A percentile compares a stretch with the other conserved stretches of the same genome.
Conservation (phyloP, 2,329 filamentous ascomycete species). For the Xylaria sp. region DNA sequence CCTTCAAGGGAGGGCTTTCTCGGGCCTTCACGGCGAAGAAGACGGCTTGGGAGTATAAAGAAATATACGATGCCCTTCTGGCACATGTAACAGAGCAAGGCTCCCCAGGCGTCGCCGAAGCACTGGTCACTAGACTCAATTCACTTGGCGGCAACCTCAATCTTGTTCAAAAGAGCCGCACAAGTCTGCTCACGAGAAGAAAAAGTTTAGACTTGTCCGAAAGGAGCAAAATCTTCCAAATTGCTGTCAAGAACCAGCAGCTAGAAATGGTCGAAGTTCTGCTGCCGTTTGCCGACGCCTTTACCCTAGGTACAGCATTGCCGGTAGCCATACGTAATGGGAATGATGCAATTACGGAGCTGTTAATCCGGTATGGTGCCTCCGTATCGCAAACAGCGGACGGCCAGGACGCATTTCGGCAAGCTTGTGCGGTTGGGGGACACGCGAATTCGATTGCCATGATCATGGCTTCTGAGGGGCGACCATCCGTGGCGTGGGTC, state of each 20-base stretch:
- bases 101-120: conserved; percentile 61
- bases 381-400: conserved; percentile 53
- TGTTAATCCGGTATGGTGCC: conserved; percentile 59
- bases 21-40: conserved; percentile 54
- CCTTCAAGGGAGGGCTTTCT: conserved; percentile 49
- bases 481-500: conserved; percentile 49
- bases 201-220: conserved; percentile 58
- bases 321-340: conserved; percentile 54
- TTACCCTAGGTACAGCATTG: conserved; percentile 56
- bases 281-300: conserved; percentile 57
- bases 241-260: conserved; percentile 57
- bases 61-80: conserved; percentile 58
- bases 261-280: conserved; percentile 60
- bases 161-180: conserved; percentile 54
- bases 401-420: conserved; percentile 59
- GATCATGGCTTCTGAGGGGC: conserved; percentile 55
- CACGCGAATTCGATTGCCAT: conserved; percentile 54
- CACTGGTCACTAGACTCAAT: conserved; percentile 56
- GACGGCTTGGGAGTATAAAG: conserved; percentile 58
- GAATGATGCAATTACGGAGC: conserved; percentile 51
- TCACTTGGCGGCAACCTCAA: conserved; percentile 58
- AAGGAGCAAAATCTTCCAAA: conserved; percentile 56
- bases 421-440: conserved; percentile 53
- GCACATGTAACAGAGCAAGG: conserved; percentile 56
- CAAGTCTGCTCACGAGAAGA: conserved; percentile 53